Evolutionary conservation across 176 grass and related monocot species (phyloP).

Genomic region (Oryza nivara): DNA sequence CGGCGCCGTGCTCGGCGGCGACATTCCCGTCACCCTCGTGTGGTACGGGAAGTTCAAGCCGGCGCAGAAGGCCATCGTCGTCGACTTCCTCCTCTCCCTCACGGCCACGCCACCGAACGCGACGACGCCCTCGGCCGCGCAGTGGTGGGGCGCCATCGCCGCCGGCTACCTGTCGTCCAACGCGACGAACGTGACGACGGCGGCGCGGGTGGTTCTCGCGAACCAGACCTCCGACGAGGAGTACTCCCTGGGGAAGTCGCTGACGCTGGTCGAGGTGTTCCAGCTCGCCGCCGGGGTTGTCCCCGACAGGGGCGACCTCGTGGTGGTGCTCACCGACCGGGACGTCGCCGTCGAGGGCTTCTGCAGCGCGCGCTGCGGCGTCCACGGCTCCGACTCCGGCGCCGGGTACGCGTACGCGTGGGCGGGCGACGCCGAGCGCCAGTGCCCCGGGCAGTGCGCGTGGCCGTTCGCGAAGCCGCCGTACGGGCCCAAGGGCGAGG

Average conservation of each 20-base stretch:
- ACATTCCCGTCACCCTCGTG: slow-evolving; percentile 43
- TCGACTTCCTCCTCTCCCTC: slow-evolving; percentile 57
- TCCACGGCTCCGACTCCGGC: slow-evolving; percentile 41
- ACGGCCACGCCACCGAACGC: neutral
- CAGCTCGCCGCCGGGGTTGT: slow-evolving; percentile 17
- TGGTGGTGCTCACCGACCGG: slow-evolving; percentile 46
- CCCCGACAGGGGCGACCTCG: slow-evolving; percentile 25
- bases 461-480: slow-evolving; percentile 63
- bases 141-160: slow-evolving; percentile 58
- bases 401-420: slow-evolving; percentile 40
- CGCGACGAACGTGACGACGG: neutral
- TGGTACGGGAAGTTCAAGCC: slow-evolving; percentile 53
- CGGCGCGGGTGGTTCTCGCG: slow-evolving; percentile 30
- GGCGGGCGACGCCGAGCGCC: slow-evolving; percentile 47
- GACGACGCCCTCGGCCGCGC: slow-evolving; percentile 29
- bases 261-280: slow-evolving; percentile 32
- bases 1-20: slow-evolving; percentile 49
- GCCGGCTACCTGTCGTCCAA: slow-evolving; percentile 44
- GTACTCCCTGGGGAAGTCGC: slow-evolving; percentile 46
- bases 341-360: slow-evolving; percentile 55
- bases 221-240: slow-evolving; percentile 25
- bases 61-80: slow-evolving; percentile 50
- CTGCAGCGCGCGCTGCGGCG: slow-evolving; percentile 53
- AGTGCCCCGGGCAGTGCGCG: slow-evolving; percentile 72
- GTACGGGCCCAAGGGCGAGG: slow-evolving; percentile 47